phyloP scores from a whole-genome alignment of 768 basidiomycete species.

The Polyporus arcularius region DNA sequence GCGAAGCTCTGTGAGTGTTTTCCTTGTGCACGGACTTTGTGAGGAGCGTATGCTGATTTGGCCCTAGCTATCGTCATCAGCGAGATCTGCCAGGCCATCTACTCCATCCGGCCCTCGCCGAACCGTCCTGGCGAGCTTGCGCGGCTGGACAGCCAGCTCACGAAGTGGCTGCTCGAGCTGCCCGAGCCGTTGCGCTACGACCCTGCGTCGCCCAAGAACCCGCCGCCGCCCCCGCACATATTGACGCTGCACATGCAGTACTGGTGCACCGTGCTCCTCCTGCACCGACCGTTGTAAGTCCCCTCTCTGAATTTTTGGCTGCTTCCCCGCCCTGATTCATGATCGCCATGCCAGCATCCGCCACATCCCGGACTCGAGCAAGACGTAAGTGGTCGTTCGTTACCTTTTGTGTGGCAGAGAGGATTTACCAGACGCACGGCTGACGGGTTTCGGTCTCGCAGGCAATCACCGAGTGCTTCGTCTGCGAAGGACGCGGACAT shows the following conservation, averaged over 20 bases:
- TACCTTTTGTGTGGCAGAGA: background rate
- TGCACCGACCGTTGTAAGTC: constrained; percentile 80
- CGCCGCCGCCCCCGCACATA: constrained; percentile 59
- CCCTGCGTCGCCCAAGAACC: constrained; percentile 43
- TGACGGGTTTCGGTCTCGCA: background rate
- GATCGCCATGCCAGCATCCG: constrained; percentile 29
- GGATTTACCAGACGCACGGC: background rate
- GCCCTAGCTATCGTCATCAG: constrained; percentile 64
- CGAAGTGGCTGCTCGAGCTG: constrained; percentile 76
- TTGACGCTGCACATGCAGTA: constrained; percentile 84
- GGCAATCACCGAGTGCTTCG: constrained; percentile 17
- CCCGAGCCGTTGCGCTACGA: constrained; percentile 70
- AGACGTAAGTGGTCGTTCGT: constrained; percentile 15
- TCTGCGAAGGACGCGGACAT: constrained; percentile 51
- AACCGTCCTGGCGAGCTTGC: constrained; percentile 61
- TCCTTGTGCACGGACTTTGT: background rate
- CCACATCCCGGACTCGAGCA: constrained; percentile 27
- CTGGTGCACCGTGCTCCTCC: constrained; percentile 74
- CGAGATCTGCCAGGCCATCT: constrained; percentile 69
- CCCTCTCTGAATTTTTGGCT: background rate
- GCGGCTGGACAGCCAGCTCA: constrained; percentile 59
- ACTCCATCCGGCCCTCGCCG: constrained; percentile 58
- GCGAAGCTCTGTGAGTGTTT: constrained; percentile 61
- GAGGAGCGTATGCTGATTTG: background rate
- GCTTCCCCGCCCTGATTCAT: background rate